Conservation (phyloP, 1,139 yeast species). For the Saccharomyces pastorianus region DNA sequence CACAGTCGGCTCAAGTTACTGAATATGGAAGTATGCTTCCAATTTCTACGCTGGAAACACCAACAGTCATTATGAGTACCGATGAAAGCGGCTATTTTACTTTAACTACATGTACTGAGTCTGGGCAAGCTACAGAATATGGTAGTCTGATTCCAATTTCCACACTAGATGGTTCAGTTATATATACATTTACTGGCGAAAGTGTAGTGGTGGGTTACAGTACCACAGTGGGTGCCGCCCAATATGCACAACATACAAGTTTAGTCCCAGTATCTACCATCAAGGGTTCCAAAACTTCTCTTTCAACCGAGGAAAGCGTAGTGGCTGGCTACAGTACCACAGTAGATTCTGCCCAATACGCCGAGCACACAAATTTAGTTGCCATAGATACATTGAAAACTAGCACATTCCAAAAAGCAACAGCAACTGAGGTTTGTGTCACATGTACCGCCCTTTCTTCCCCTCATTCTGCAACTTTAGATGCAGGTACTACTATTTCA, state of each 20-base stretch:
- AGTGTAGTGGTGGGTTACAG: neutral
- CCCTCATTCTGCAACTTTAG: neutral
- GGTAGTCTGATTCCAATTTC: conserved; percentile 12
- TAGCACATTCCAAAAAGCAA: neutral
- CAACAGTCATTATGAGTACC: neutral
- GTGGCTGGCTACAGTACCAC: neutral
- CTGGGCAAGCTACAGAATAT: conserved; percentile 10
- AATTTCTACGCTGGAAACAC: conserved; percentile 6
- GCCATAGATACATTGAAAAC: neutral
- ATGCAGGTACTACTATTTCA: neutral
- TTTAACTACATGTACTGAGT: conserved; percentile 7
- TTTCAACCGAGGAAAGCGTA: neutral
- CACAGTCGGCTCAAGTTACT: conserved; percentile 11
- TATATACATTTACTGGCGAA: neutral
- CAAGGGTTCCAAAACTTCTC: neutral
- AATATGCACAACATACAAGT: conserved; percentile 11
- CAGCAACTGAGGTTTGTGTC: neutral
- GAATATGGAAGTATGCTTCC: conserved; percentile 13
- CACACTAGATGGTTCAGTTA: neutral
- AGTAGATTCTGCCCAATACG: neutral
- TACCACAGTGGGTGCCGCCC: conserved; percentile 9
- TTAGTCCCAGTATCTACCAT: conserved; percentile 10
- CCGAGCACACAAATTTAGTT: neutral
- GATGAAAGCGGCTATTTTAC: neutral
- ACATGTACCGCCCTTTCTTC: neutral